Evolutionary conservation across 176 grass and related monocot species (phyloP), one percentile per base, ranked within the genome.

Genomic region (Poa pratensis): DNA sequence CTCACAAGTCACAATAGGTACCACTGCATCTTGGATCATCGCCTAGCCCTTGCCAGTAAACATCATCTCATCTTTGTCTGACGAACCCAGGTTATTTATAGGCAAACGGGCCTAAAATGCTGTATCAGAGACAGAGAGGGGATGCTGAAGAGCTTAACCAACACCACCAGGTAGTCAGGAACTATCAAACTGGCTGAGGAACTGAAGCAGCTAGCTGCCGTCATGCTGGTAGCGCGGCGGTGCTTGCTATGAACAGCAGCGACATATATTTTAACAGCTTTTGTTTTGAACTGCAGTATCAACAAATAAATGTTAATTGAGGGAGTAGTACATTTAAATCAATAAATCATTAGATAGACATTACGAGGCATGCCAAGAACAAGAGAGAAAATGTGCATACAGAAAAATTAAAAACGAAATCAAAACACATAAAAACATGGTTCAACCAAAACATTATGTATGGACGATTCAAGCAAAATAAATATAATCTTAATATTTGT

Each of bases 401-500:
- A 43, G 37, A 71, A 71, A 43, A 45, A 45, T 22, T 71, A 22
- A 42, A 69, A 70, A 70, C 67, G 37, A 70, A 70, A 70, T 70
- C 28, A 66, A 66, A 66, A 63, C 26, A 63, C 60, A 63, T 63
- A 63, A 63, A 63, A 63, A 66, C 28, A 66, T 68, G 30, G 64
- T 68, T 37, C 63, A 67, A 67, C 63, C 63, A 35, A 67, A 9
- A 67, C 28, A 67, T 67, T 67, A n/a, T n/a, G n/a, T 66, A 52
- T 12, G 61, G 32, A 71, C 19, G 2, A 71, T 28, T 82, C 49
- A 82, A 57, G 49, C 20, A 57, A 70, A 82, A 82, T 70, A 82
- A 82, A 42, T 42, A 82, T 81, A 81, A 80, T 80, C 35, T 78
- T 80, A 80, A 50, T 66, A 66, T 66, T 67, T 69, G 15, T 79